Base-by-base conservation (phyloP, 176 grass and related monocot genomes). In the Aegilops bicornis region DNA sequence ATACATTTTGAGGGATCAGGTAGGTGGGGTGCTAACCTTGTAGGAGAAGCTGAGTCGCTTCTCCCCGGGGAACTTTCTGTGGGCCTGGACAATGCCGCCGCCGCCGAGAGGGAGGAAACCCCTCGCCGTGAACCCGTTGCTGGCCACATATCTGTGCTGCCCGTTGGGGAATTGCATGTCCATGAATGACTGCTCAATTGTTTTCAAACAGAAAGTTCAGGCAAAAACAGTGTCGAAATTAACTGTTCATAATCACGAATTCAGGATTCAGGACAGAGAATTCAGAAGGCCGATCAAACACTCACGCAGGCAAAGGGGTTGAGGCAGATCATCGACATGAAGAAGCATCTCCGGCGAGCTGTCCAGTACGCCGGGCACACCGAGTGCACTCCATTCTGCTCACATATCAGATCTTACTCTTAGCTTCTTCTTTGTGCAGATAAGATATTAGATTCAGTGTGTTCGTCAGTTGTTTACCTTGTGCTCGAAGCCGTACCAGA, bases 281-380 rank as follows among this genome's bases (percentile, higher is more conserved):
- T 76, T 76, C 4, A 61, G n/a, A 15, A 24, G 6, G 7, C 64
- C 3, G 30, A 14, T 9, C 1, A 24, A 15, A 19, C 10, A 20
- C 92, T 87, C 89, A 94, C 92, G 43, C 89, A 94, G 13, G 89
- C 84, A 23, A 89, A 74, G 1, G 92, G 92, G 33, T 94, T 91
- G 16, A 94, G 84, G 54, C 92, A 94, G 56, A 94, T 27, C 92
- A 91, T 94, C 10, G 92, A 94, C 92, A 94, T 94, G 84, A 91
- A 85, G 77, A 91, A 85, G 84, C 92, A 94, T 83, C 67, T 89
- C 83, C 87, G 84, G 52, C 89, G 89, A 72, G 79, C 79, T 30
- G 92, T 91, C 89, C 92, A 94, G 35, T 89, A 83, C 78, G 92
- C 92, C 1, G 92, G 92, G 65, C 92, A 94, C 5, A 94, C 81